phyloP scores from a whole-genome alignment of 495 filamentous ascomycete genomes.

The Tetracladium marchalianum region DNA sequence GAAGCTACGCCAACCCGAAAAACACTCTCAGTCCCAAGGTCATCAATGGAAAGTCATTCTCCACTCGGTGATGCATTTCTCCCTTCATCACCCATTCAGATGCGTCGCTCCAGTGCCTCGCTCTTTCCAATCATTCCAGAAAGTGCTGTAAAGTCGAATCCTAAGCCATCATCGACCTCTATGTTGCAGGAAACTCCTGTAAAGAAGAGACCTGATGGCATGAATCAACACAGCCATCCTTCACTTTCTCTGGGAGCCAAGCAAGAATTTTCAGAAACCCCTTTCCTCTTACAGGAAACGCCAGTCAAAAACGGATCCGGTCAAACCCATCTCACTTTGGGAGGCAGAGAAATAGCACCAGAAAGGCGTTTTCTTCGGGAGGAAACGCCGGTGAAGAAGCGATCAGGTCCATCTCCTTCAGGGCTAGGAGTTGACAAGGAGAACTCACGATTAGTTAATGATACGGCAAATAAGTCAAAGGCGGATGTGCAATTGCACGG shows the following conservation, averaged over 20 bases:
- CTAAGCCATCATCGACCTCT: neutral
- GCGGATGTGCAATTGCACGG: neutral
- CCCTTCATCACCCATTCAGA: slow-evolving; percentile 12
- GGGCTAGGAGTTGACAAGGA: no score
- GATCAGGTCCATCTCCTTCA: no score
- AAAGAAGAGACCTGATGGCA: slow-evolving; percentile 5
- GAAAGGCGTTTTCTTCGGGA: no score
- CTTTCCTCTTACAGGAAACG: no score
- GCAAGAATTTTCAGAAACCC: slow-evolving; percentile 6
- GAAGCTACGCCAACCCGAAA: slow-evolving; percentile 15
- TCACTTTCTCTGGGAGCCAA: neutral
- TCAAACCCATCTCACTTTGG: no score
- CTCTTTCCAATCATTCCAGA: slow-evolving; percentile 11
- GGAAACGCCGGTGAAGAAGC: no score
- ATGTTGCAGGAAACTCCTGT: slow-evolving; percentile 15
- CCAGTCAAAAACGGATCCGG: no score
- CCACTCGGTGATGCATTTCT: neutral
- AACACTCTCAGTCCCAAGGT: neutral
- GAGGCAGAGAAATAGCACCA: no score
- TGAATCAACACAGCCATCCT: slow-evolving; percentile 4
- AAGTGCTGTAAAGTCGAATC: slow-evolving; percentile 4
- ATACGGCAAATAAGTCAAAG: slow-evolving; percentile 5
- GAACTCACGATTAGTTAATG: neutral
- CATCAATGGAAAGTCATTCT: neutral
- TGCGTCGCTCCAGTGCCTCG: slow-evolving; percentile 11